These are phyloP conservation scores for Batkoa obscura DNA, from an alignment of 371 early-diverging fungal genomes.

Conservation along the genomic window DNA sequence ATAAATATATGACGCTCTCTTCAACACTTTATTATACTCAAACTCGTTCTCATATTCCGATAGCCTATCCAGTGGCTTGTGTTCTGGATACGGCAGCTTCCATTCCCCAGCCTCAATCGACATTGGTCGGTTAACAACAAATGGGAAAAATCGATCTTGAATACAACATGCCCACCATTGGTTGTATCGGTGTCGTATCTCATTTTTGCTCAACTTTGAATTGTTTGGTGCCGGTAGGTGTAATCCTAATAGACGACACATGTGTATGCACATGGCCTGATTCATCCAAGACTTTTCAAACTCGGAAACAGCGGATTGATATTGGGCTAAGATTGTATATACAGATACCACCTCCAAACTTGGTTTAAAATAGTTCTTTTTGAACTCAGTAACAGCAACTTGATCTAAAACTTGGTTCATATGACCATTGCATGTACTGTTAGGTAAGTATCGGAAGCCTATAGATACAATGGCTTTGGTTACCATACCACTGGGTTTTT, in stretches of 20 bases:
- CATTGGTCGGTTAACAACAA: not conserved
- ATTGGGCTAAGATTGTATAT: not conserved
- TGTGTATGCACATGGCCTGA: not conserved
- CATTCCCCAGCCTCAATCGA: not conserved
- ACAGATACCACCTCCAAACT: not conserved
- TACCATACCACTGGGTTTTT: not conserved
- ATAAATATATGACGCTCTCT: too few species aligned
- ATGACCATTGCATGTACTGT: not conserved
- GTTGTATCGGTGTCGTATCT: not conserved
- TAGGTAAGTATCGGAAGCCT: not conserved
- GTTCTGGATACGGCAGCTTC: not conserved
- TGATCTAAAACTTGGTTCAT: not conserved
- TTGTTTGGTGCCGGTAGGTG: not conserved
- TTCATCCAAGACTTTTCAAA: not conserved
- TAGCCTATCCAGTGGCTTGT: not conserved
- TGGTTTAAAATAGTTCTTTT: not conserved
- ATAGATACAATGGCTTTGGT: not conserved
- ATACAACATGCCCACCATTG: constrained; percentile 1
- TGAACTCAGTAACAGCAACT: not conserved
- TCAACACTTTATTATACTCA: not conserved
- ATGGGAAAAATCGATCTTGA: not conserved
- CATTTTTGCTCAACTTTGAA: too few species aligned
- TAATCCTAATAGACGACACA: not conserved
- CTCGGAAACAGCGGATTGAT: not conserved
- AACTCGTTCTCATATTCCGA: not conserved